Conservation (phyloP, 352 stramenopile genomes). For the Phytopythium cucurbitacearum region DNA sequence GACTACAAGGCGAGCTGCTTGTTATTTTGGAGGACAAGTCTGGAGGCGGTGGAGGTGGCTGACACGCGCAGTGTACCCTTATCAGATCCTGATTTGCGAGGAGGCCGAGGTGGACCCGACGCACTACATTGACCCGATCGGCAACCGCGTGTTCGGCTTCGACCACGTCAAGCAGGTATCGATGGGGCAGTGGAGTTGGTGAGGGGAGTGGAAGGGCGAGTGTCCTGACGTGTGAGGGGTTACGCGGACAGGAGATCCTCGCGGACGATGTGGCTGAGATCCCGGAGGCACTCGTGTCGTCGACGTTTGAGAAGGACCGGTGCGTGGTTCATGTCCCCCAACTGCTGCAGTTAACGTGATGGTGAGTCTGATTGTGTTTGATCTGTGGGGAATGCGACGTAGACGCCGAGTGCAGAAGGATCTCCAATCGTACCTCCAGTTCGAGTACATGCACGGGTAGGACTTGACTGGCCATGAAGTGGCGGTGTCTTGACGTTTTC, state of each 20-base stretch:
- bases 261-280: conserved; percentile 45
- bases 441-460: conserved; percentile 79
- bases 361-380: conserved; percentile 4
- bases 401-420: conserved; percentile 55
- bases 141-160: conserved; percentile 72
- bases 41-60: conserved; percentile 3
- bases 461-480: neutral
- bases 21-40: neutral
- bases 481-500: conserved; percentile 2
- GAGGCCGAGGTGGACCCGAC: conserved; percentile 75
- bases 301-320: conserved; percentile 67
- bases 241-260: conserved; percentile 32
- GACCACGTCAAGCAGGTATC: conserved; percentile 80
- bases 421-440: conserved; percentile 77
- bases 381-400: conserved; percentile 3
- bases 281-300: conserved; percentile 25
- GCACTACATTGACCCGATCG: conserved; percentile 83
- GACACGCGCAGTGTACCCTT: neutral
- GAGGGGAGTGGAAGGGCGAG: too few species aligned
- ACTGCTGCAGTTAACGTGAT: neutral
- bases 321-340: conserved; percentile 15
- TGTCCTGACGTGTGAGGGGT: too few species aligned
- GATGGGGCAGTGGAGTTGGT: too few species aligned
- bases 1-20: conserved; percentile 57
- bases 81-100: conserved; percentile 74